Evolutionary conservation across 1,284 basidiomycete species (phyloP), one percentile per base, ranked within the genome.

Genomic region (Ceratobasidium theobromae): DNA sequence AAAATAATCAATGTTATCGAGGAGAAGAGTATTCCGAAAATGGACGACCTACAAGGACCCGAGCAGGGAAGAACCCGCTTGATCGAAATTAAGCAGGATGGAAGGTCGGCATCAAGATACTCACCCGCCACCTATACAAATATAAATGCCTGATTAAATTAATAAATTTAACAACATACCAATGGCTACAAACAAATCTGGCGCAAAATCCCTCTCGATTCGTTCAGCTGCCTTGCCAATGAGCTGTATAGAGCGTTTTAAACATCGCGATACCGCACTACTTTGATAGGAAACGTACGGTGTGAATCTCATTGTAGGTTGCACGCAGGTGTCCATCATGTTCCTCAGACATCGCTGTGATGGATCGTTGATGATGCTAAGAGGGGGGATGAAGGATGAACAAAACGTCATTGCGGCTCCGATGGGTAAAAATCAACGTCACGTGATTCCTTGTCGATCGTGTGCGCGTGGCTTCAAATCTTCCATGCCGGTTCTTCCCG

Each of bases 11-110:
- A 55, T 65, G 21, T 43, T 23, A 46, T 43, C 48, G n/a, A 32
- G n/a, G n/a, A 25, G n/a, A 16, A 16, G n/a, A 25, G 12, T 23
- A 38, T 23, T 33, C 28, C 27, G 18, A 28, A 53, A 54, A 16
- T 33, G 27, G 38, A 14, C 43, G 49, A 53, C 53, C 53, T 71
- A 89, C 89, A 82, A 96, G 83, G 58, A 96, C 91, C 69, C 94
- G 89, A 27, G 95, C 93, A 51, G 95, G 94, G 78, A 96, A 94
- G 79, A 96, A 96, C 41, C 94, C 94, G 55, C 94, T 90, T 75
- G 62, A 70, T 35, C 55, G 46, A 49, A 30, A 23, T 23, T 35
- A 23, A 64, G 18, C 25, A 53, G 43, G 43, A 21, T 33, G 40
- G 41, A 40, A 68, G 45, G 53, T 35, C 16, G 45, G 49, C 41